These are phyloP conservation scores for Actinidia arguta DNA, from an alignment of 179 eudicot genomes.

Conservation along the genomic window DNA sequence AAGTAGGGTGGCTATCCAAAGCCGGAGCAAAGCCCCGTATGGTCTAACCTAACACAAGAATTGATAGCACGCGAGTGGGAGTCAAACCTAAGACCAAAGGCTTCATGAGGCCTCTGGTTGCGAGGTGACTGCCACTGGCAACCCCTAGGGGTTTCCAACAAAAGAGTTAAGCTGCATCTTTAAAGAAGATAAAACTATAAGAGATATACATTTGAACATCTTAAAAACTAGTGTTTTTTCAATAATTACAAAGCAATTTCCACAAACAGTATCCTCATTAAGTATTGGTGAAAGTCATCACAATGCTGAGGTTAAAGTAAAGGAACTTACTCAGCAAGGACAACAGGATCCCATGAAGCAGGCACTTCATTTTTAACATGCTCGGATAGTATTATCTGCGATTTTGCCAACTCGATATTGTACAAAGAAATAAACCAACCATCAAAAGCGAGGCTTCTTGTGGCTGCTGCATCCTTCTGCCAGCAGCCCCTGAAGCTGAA, in stretches of 20 bases:
- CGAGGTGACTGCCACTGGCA: too few species aligned
- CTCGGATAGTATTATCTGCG: constrained; percentile 68
- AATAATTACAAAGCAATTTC: too few species aligned
- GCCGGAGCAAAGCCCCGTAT: too few species aligned
- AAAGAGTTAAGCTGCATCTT: not conserved
- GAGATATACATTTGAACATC: not conserved
- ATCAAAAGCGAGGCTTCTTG: constrained; percentile 85
- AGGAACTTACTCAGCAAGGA: constrained; percentile 81
- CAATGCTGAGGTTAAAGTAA: constrained; percentile 5
- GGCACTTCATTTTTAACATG: constrained; percentile 88
- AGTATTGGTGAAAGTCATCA: not conserved
- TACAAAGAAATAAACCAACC: constrained; percentile 91
- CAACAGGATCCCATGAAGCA: constrained; percentile 85
- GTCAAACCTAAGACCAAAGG: too few species aligned
- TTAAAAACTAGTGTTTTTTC: not conserved
- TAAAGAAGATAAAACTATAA: not conserved
- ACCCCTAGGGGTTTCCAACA: too few species aligned
- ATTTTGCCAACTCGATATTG: constrained; percentile 75
- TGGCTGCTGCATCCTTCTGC: constrained; percentile 85
- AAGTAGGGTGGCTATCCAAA: too few species aligned
- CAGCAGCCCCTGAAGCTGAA: constrained; percentile 80
- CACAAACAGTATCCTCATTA: not conserved
- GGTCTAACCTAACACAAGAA: too few species aligned
- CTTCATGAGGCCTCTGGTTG: too few species aligned
- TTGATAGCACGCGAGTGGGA: too few species aligned